A percentile compares a stretch with the other conserved stretches of the same genome.
Conservation (phyloP, 2,329 filamentous ascomycete species). For the Pseudogymnoascus sp. region DNA sequence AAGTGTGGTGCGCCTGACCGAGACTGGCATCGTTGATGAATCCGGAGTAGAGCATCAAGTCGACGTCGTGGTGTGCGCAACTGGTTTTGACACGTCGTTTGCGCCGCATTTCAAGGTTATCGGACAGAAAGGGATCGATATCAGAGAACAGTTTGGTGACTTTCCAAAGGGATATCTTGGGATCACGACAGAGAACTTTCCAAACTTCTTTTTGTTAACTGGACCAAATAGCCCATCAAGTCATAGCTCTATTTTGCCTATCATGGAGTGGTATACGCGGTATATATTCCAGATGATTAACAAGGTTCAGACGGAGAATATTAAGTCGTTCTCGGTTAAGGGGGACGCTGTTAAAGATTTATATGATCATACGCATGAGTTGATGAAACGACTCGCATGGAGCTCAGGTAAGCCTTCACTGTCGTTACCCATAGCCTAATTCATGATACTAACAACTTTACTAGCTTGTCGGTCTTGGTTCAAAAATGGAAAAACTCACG, state of each 20-base stretch:
- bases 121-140: conserved; percentile 14
- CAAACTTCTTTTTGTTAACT: conserved; percentile 18
- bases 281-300: conserved; percentile 27
- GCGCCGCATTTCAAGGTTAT: conserved; percentile 22
- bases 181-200: conserved; percentile 11
- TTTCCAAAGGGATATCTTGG: conserved; percentile 19
- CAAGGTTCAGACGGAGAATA: conserved; percentile 28
- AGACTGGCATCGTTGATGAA: conserved; percentile 27
- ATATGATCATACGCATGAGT: too few relatives aligned
- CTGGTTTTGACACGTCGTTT: conserved; percentile 28
- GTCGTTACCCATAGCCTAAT: too few relatives aligned
- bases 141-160: conserved; percentile 17
- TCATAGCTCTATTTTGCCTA: conserved; percentile 21
- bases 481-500: too few relatives aligned
- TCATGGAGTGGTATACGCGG: conserved; percentile 27
- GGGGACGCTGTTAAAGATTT: conserved; percentile 30
- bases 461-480: too few relatives aligned
- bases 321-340: conserved; percentile 29
- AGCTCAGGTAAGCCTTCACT: too few relatives aligned
- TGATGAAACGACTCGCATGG: too few relatives aligned
- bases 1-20: conserved; percentile 27
- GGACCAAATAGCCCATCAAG: conserved; percentile 22
- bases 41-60: conserved; percentile 21
- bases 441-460: too few relatives aligned
- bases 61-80: conserved; percentile 34